Conservation (phyloP, 1,284 basidiomycete species). For the Thecaphora thlaspeos region DNA sequence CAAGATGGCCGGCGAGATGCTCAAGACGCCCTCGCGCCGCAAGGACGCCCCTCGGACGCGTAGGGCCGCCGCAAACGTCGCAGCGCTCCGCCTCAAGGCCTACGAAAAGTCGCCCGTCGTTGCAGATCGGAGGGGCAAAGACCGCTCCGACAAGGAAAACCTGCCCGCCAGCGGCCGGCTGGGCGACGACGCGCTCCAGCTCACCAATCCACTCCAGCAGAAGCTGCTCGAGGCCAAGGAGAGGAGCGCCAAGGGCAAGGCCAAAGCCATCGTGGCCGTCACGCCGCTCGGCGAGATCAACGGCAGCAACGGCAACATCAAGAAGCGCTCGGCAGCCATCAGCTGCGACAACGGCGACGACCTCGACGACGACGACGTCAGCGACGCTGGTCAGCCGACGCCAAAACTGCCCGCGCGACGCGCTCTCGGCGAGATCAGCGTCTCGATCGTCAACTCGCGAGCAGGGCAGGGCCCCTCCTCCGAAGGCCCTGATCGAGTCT, state of each 20-base stretch:
- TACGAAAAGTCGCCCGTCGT: constrained; percentile 2
- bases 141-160: constrained; percentile 33
- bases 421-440: too few relatives aligned
- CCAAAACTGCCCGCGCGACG: neutral
- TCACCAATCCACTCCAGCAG: neutral
- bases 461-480: too few relatives aligned
- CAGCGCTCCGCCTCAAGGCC: constrained; percentile 9
- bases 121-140: constrained; percentile 9
- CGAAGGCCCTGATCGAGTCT: too few relatives aligned
- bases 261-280: constrained; percentile 7
- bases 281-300: constrained; percentile 23
- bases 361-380: too few relatives aligned
- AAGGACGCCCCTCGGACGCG: constrained; percentile 20
- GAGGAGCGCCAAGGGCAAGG: constrained; percentile 7
- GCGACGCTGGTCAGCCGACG: too few relatives aligned
- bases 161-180: too few relatives aligned
- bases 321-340: too few relatives aligned
- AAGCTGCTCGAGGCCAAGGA: neutral
- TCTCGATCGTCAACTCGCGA: too few relatives aligned
- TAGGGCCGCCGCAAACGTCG: constrained; percentile 3
- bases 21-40: constrained; percentile 38
- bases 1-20: constrained; percentile 40
- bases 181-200: neutral
- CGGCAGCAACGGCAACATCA: too few relatives aligned
- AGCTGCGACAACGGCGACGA: too few relatives aligned